phyloP scores from a whole-genome alignment of 192 early-diverging fungal species.

The Coemansia sp. region DNA sequence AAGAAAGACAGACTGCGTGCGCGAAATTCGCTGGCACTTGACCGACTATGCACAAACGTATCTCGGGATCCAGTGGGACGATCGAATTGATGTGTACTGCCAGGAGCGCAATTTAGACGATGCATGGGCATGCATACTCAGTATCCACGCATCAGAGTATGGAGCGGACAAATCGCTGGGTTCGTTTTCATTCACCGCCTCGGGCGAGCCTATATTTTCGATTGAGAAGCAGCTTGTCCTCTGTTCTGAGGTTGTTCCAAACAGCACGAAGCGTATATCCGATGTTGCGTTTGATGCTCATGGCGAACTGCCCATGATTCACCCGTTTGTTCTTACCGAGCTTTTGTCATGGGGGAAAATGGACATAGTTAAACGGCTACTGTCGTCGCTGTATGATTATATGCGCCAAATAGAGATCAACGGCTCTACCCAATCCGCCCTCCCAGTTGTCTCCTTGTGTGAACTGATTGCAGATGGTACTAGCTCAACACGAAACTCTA shows the following conservation, averaged over 20 bases:
- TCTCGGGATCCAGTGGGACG: constrained; percentile 53
- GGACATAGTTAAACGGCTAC: constrained; percentile 28
- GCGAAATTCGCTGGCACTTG: constrained; percentile 53
- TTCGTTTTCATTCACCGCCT: constrained; percentile 53
- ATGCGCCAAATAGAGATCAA: constrained; percentile 37
- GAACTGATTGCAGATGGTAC: constrained; percentile 18
- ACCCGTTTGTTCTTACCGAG: constrained; percentile 48
- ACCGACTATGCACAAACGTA: constrained; percentile 55
- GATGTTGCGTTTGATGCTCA: constrained; percentile 46
- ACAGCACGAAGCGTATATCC: constrained; percentile 14
- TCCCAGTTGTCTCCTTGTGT: constrained; percentile 33
- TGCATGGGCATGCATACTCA: constrained; percentile 36
- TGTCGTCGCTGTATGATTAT: constrained; percentile 45
- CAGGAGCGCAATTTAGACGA: constrained; percentile 51
- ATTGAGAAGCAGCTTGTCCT: constrained; percentile 36
- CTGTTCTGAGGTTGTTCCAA: constrained; percentile 17
- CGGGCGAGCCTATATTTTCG: constrained; percentile 51
- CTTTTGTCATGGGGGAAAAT: constrained; percentile 54
- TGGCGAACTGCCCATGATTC: constrained; percentile 48
- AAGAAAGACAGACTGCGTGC: constrained; percentile 33
- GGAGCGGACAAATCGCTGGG: constrained; percentile 35
- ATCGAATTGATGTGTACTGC: constrained; percentile 47
- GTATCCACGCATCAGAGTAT: constrained; percentile 33
- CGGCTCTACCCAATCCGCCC: constrained; percentile 10
- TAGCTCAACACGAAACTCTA: neutral